Percentiles rank a stretch among this genome's conserved stretches.
phyloP scores from a whole-genome alignment of 495 filamentous ascomycete species.

The Penicillium verhagenii region DNA sequence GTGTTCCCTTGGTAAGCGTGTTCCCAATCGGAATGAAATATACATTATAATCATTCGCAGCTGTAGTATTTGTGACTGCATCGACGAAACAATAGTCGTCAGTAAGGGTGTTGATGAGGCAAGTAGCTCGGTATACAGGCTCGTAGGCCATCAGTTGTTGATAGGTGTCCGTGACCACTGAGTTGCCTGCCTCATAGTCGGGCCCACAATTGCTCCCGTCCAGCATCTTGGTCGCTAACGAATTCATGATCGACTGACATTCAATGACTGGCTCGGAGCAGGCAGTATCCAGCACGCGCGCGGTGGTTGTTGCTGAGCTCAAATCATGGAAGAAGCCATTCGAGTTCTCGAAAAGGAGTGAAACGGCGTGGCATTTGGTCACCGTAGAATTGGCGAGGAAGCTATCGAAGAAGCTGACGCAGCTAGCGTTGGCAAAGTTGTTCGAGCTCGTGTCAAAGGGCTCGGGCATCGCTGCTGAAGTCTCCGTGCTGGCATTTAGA shows the following conservation, averaged over 20 bases:
- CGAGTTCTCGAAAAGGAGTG: slow-evolving; percentile 69
- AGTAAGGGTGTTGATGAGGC: slow-evolving; percentile 55
- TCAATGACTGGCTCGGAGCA: slow-evolving; percentile 60
- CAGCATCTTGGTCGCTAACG: slow-evolving; percentile 59
- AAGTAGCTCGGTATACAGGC: slow-evolving; percentile 74
- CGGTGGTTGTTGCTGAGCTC: slow-evolving; percentile 62
- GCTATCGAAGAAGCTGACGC: slow-evolving; percentile 64
- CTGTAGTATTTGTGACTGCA: slow-evolving; percentile 72
- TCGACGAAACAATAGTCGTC: slow-evolving; percentile 68
- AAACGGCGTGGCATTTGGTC: slow-evolving; percentile 68
- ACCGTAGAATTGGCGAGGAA: slow-evolving; percentile 66
- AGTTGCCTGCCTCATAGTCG: slow-evolving; percentile 65
- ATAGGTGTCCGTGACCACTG: slow-evolving; percentile 71
- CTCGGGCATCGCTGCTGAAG: slow-evolving; percentile 51
- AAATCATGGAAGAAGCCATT: slow-evolving; percentile 75
- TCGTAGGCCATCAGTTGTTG: slow-evolving; percentile 69
- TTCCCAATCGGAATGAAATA: slow-evolving; percentile 84
- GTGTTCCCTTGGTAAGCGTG: slow-evolving; percentile 58
- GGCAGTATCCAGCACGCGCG: slow-evolving; percentile 66
- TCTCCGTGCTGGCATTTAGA: slow-evolving; percentile 26
- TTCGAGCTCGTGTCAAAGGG: slow-evolving; percentile 71
- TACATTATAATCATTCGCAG: slow-evolving; percentile 65
- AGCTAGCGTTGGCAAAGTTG: slow-evolving; percentile 64
- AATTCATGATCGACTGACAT: slow-evolving; percentile 60
- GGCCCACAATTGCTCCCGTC: slow-evolving; percentile 59